Percentiles rank a stretch among this genome's conserved stretches.
phyloP scores from a whole-genome alignment of 345 rosid species.

The Laguncularia racemosa region DNA sequence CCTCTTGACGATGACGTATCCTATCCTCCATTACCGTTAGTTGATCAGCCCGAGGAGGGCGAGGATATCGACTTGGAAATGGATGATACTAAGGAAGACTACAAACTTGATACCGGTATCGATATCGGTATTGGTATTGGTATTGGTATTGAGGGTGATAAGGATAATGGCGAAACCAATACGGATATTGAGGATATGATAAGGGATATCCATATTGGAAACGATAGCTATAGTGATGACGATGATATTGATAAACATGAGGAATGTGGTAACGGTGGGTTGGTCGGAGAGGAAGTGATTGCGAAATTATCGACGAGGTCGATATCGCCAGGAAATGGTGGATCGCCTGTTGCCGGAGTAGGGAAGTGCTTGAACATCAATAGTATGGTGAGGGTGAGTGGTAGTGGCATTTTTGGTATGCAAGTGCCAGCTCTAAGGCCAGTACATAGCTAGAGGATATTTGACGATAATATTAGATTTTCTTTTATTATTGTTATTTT shows the following conservation, averaged over 20 bases:
- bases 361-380: constrained; percentile 6
- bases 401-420: constrained; percentile 10
- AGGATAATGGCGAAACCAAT: too few relatives aligned
- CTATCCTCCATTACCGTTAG: neutral
- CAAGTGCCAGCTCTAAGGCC: constrained; percentile 11
- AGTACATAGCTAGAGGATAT: constrained; percentile 7
- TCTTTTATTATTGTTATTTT: neutral
- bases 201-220: neutral
- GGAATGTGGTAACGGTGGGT: neutral
- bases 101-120: neutral
- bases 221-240: neutral
- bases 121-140: too few relatives aligned
- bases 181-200: neutral
- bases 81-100: neutral
- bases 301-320: neutral
- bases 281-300: neutral
- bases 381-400: neutral
- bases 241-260: neutral
- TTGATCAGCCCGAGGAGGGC: neutral
- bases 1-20: constrained; percentile 20
- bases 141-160: too few relatives aligned
- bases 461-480: neutral
- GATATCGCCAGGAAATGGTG: constrained; percentile 3
- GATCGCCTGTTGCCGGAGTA: constrained; percentile 3
- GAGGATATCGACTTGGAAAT: neutral